Conservation (phyloP, 2,329 filamentous ascomycete genomes). For the Amylocarpus encephaloides region DNA sequence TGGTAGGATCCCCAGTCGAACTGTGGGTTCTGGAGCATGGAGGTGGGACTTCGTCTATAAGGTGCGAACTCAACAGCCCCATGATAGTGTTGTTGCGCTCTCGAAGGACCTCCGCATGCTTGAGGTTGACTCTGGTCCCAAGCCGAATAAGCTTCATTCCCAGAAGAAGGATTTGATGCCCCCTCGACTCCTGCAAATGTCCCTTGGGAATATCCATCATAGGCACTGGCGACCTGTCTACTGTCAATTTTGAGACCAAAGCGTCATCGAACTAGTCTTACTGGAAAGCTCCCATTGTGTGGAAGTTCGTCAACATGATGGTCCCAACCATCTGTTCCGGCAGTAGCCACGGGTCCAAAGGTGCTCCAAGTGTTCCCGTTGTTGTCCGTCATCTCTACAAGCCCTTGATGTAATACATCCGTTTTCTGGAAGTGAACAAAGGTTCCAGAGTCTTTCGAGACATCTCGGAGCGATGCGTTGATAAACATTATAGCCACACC, state of each 20-base stretch:
- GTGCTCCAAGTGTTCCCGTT: constrained; percentile 26
- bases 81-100: constrained; percentile 14
- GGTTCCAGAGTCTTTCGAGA: constrained; percentile 26
- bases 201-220: constrained; percentile 21
- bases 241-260: constrained; percentile 11
- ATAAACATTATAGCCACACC: constrained; percentile 27
- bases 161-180: constrained; percentile 7
- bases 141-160: constrained; percentile 8
- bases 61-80: constrained; percentile 12
- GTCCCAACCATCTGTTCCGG: constrained; percentile 18
- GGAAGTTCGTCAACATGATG: constrained; percentile 21
- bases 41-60: constrained; percentile 12
- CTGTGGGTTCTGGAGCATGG: constrained; percentile 8
- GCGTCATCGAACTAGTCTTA: constrained; percentile 5
- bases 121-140: constrained; percentile 14
- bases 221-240: constrained; percentile 15
- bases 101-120: constrained; percentile 1
- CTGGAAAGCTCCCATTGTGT: constrained; percentile 20
- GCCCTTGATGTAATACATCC: constrained; percentile 21
- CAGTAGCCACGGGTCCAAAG: constrained; percentile 16
- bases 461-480: constrained; percentile 25
- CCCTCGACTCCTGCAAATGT: constrained; percentile 1
- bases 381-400: constrained; percentile 29
- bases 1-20: too few relatives aligned
- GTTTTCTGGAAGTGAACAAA: constrained; percentile 23